Evolutionary conservation across 805 yeast genomes (phyloP), one percentile per base, ranked within the genome.

Genomic region (Saccharomycopsis schoenii): DNA sequence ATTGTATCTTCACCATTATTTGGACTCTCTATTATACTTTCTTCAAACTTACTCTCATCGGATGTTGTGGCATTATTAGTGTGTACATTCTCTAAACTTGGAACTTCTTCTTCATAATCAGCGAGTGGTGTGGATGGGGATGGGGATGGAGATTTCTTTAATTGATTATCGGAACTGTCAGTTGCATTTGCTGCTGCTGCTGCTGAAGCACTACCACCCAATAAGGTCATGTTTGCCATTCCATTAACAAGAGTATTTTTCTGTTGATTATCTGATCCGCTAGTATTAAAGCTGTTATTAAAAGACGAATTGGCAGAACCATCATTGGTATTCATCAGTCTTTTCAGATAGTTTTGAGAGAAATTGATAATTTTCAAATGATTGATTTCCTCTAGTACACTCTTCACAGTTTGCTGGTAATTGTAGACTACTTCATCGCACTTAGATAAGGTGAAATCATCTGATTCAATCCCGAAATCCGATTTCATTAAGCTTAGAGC

Each of bases 401-500:
- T 25, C n/a, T 37, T 24, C 42, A 36, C 36, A 55, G 37, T 57
- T 10, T 17, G 29, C 11, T 36, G 29, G 34, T 56, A 61, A 24
- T 58, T 57, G 21, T 42, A 41, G 9, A 63, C 19, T 1, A 63
- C 56, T 12, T 58, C 55, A 14, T 21, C 41, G 12, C 52, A 34
- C 15, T 58, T 29, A 19, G 37, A 47, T 21, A 42, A 40, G 25
- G 37, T 34, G 17, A 50, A 60, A 6, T 57, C 55, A 14, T 59
- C 60, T 12, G 36, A 21, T 4, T 37, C 42, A 25, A 62, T 57
- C 6, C 56, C 55, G 25, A 39, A 60, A 51, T 62, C 65, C 4
- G 58, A 6, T 40, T 60, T 60, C 63, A 63, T 61, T 51, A 57
- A 47, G 29, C 43, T 63, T 5, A 61, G 17, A 9, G 52, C 61